A percentile compares a stretch with the other conserved stretches of the same genome.
These are phyloP conservation scores for Globisporangium carolinianum DNA, from an alignment of 352 stramenopile genomes.

Conservation along the genomic window DNA sequence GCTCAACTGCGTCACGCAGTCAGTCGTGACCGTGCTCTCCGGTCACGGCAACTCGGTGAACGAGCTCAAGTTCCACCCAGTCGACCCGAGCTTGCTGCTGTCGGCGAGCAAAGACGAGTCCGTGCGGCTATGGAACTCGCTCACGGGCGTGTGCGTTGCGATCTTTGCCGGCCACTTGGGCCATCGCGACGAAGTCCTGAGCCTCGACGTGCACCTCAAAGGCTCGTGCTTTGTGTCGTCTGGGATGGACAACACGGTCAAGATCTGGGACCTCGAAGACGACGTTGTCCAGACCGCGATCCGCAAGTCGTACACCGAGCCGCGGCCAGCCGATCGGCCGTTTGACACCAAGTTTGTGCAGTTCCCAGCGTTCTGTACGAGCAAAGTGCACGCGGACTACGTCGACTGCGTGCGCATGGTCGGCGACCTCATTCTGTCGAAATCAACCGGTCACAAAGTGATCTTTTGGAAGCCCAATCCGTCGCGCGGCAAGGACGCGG, in stretches of 20 bases:
- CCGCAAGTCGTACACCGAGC: conserved; percentile 64
- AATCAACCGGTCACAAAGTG: conserved; percentile 84
- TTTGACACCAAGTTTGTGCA: conserved; percentile 87
- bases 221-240: conserved; percentile 85
- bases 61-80: conserved; percentile 88
- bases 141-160: conserved; percentile 78
- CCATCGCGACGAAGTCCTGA: conserved; percentile 88
- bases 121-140: conserved; percentile 91
- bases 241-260: conserved; percentile 92
- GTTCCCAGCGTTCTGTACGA: conserved; percentile 89
- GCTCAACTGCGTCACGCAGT: conserved; percentile 76
- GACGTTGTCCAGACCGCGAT: conserved; percentile 68
- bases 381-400: conserved; percentile 88
- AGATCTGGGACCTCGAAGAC: conserved; percentile 90
- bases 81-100: conserved; percentile 86
- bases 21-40: conserved; percentile 66
- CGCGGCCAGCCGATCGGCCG: conserved; percentile 43
- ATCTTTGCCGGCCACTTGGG: conserved; percentile 91
- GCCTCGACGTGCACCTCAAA: conserved; percentile 82
- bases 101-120: conserved; percentile 90
- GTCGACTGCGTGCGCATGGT: conserved; percentile 86
- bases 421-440: conserved; percentile 71
- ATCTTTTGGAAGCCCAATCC: conserved; percentile 91
- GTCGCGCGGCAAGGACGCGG: conserved; percentile 67
- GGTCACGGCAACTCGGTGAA: conserved; percentile 92